phyloP scores from a whole-genome alignment of 352 stramenopile species.

The Phytopythium ostracodes region DNA sequence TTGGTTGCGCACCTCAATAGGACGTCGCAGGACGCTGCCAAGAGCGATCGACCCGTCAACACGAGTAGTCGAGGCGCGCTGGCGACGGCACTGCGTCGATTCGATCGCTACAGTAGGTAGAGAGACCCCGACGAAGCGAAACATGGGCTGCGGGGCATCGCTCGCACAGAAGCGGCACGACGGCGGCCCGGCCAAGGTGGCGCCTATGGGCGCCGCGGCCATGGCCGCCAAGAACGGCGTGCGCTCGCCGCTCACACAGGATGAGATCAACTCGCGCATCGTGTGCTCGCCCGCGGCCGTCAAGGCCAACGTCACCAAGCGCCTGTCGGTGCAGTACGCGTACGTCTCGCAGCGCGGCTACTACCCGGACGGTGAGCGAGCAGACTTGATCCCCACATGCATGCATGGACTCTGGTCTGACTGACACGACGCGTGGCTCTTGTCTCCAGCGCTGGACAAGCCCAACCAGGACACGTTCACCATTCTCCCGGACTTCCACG shows the following conservation, averaged over 20 bases:
- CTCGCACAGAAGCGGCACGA: constrained; percentile 37
- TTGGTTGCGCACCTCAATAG: background rate
- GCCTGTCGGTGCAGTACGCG: constrained; percentile 82
- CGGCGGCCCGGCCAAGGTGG: constrained; percentile 40
- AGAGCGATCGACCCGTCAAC: background rate
- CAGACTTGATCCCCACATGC: background rate
- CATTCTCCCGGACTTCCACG: constrained; percentile 77
- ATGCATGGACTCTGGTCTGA: background rate
- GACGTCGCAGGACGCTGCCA: background rate
- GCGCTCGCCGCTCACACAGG: constrained; percentile 70
- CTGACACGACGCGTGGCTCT: background rate
- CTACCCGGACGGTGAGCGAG: constrained; percentile 83
- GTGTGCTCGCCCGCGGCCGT: constrained; percentile 74
- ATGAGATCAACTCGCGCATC: constrained; percentile 83
- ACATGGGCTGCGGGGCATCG: constrained; percentile 69
- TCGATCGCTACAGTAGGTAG: background rate
- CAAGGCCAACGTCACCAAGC: constrained; percentile 54
- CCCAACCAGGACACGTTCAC: constrained; percentile 96
- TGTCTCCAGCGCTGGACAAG: constrained; percentile 85
- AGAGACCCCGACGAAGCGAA: background rate
- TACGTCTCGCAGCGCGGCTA: constrained; percentile 93
- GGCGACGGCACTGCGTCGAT: background rate
- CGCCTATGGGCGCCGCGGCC: constrained; percentile 16
- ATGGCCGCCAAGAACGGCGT: constrained; percentile 27
- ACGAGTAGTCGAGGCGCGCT: background rate